Evolutionary conservation across 2,329 filamentous ascomycete genomes (phyloP), one percentile per base, ranked within the genome.

Genomic region (Colletotrichum truncatum): DNA sequence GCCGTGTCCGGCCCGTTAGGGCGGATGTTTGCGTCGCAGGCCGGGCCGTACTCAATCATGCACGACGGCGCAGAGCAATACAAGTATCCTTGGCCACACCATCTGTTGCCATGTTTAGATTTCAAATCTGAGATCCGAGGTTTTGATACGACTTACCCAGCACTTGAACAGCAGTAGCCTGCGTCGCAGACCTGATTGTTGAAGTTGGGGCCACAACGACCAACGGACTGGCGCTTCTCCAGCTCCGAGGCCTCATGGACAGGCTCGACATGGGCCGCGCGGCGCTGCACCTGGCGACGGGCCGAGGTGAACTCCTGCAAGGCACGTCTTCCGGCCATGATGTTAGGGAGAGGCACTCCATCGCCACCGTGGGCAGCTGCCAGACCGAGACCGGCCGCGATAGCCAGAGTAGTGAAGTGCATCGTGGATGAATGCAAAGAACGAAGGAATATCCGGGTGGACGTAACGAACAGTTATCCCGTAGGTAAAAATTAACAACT

Each of bases 51-150:
- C 68, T 84, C 76, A 70, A 89, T 86, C 72, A 87, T 82, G 71
- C 89, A 91, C 56, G 88, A 84, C 2, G 89, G 89, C 18, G 87
- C 84, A 28, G 82, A 81, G 76, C 89, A 91, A 75, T 89, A 88
- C 2, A 85, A 81, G 10, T 73, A 73, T 4, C 78, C 81, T n/a
- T 74, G 80, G 52, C 87, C 87, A 67, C 87, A 89, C 80, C 84
- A 88, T 43, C 83, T 85, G 53, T 16, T 26, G n/a, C 34, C 21
- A 11, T 5, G 4, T 3, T 43, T 56, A 9, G 61, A 41, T 9
- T 23, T 26, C 11, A 16, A 23, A 10, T 21, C 26, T n/a, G 6
- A 38, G 32, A n/a, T 3, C 23, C 7, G 53, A 21, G 6, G 2
- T 11, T 21, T 4, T 18, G 16, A 67, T 6, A 36, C 6, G 25